phyloP scores from a whole-genome alignment of 164 flowering plant species.

The Sextonia rubra region DNA sequence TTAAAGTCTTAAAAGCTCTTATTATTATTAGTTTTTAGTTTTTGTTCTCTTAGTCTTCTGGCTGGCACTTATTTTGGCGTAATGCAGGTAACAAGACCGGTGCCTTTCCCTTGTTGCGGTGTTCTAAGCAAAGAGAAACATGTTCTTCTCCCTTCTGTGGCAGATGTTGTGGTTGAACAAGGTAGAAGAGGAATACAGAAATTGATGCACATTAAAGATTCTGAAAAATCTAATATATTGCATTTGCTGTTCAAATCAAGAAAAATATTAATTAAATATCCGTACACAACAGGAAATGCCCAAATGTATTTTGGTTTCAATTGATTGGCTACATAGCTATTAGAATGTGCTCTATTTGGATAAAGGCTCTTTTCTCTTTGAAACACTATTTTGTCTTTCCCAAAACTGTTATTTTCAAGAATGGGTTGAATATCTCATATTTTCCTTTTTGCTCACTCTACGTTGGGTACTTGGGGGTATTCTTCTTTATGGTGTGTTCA shows the following conservation, averaged over 20 bases:
- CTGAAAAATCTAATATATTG: background rate
- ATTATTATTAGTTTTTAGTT: too few relatives aligned
- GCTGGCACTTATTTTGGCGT: background rate
- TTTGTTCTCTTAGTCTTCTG: background rate
- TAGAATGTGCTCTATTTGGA: background rate
- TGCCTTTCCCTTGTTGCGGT: constrained; percentile 72
- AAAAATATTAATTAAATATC: background rate
- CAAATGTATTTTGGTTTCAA: background rate
- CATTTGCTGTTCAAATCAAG: background rate
- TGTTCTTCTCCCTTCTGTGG: constrained; percentile 58
- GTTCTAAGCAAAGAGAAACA: constrained; percentile 73
- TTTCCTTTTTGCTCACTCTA: background rate
- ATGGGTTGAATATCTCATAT: background rate
- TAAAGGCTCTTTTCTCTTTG: background rate
- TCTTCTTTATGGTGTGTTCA: too few relatives aligned
- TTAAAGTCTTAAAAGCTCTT: too few relatives aligned
- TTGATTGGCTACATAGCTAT: background rate
- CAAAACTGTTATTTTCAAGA: too few relatives aligned
- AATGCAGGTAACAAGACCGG: constrained; percentile 61
- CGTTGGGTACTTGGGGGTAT: background rate
- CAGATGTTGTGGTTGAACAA: constrained; percentile 75
- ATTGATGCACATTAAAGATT: background rate
- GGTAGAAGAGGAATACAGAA: constrained; percentile 28
- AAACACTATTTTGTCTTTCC: background rate
- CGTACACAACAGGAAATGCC: background rate